A percentile compares a stretch with the other conserved stretches of the same genome.
phyloP scores from a whole-genome alignment of 2,329 filamentous ascomycete genomes.

The Aureobasidium lini region DNA sequence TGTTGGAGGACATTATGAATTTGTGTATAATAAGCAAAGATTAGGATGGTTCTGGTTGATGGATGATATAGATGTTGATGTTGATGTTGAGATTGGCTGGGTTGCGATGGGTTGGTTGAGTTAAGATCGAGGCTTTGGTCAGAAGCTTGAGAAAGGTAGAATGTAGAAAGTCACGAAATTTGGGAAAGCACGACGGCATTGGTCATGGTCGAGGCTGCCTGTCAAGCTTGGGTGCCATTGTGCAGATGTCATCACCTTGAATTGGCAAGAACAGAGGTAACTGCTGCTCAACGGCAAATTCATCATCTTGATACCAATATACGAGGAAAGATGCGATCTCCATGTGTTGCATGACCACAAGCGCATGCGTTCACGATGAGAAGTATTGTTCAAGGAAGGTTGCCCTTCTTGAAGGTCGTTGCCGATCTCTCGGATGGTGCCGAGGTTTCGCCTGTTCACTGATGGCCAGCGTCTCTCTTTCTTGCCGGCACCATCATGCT shows the following conservation, averaged over 20 bases:
- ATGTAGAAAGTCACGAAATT: neutral
- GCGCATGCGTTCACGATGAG: neutral
- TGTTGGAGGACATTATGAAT: neutral
- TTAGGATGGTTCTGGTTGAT: neutral
- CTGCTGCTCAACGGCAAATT: no score
- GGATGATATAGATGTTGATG: neutral
- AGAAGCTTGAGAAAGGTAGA: no score
- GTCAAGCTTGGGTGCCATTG: neutral
- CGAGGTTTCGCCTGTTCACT: neutral
- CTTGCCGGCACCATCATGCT: no score
- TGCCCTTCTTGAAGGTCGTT: neutral
- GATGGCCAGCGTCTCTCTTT: no score
- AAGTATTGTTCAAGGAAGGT: neutral
- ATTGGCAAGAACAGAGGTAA: neutral
- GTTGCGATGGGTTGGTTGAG: no score
- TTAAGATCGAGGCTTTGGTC: no score
- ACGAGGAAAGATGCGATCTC: no score
- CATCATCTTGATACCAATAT: no score
- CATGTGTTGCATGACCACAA: no score
- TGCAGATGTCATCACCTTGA: neutral
- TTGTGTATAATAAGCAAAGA: neutral
- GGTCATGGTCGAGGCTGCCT: neutral
- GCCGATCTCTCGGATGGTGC: neutral
- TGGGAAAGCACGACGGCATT: neutral
- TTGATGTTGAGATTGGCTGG: no score